A percentile compares a stretch with the other conserved stretches of the same genome.
These are phyloP conservation scores for Zoysia pacifica DNA, from an alignment of 176 grass and related monocot species.

Conservation along the genomic window DNA sequence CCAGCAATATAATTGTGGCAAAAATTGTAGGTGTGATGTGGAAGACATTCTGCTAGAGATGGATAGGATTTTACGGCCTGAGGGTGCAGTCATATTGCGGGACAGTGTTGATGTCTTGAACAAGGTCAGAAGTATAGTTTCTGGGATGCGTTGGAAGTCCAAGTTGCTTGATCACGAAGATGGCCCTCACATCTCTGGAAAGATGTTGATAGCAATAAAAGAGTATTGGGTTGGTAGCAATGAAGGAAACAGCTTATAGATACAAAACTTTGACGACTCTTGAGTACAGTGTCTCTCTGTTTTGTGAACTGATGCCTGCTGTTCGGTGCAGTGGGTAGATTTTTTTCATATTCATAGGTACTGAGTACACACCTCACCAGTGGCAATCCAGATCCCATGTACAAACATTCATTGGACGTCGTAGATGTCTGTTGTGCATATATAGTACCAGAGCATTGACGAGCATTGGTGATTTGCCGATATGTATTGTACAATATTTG, in stretches of 20 bases:
- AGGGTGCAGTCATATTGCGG: constrained; percentile 75
- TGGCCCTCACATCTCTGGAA: constrained; percentile 62
- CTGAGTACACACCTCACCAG: constrained; percentile 10
- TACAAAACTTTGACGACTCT: constrained; percentile 9
- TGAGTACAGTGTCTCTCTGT: neutral
- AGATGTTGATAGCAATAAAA: constrained; percentile 74
- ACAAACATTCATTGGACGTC: neutral
- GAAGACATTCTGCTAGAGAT: constrained; percentile 94
- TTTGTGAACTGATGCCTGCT: neutral
- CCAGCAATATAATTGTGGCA: neutral
- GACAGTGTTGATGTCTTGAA: constrained; percentile 71
- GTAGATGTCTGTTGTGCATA: constrained; percentile 36
- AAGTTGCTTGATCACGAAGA: constrained; percentile 94
- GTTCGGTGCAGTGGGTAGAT: constrained; percentile 36
- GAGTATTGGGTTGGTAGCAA: constrained; percentile 68
- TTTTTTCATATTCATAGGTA: constrained; percentile 42
- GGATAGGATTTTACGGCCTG: constrained; percentile 86
- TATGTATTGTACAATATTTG: constrained; percentile 11
- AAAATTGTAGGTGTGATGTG: constrained; percentile 51
- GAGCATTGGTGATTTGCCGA: constrained; percentile 2
- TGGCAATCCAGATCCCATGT: neutral
- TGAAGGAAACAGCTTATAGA: constrained; percentile 48
- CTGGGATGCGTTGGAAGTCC: too few relatives aligned
- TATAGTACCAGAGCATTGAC: neutral
- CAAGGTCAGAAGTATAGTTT: constrained; percentile 58